A percentile compares a stretch with the other conserved stretches of the same genome.
Evolutionary conservation across 345 rosid species (phyloP).

Genomic region (Eucalyptus brandiana): DNA sequence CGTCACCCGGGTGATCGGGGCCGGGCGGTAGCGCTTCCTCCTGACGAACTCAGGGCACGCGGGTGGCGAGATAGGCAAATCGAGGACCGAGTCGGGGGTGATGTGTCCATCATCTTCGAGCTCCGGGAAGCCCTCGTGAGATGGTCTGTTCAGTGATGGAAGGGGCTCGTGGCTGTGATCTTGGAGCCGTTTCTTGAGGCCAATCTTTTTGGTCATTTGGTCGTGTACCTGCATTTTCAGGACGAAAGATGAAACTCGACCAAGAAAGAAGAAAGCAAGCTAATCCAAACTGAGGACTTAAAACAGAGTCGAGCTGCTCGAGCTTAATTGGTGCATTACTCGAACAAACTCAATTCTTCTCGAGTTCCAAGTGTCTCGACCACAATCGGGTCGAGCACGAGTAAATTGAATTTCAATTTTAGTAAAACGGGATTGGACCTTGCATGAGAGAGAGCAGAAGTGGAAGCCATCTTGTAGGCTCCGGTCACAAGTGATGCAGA

Average conservation of each 20-base stretch:
- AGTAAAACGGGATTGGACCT: constrained; percentile 19
- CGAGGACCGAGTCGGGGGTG: neutral
- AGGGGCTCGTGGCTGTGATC: neutral
- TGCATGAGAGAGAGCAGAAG: constrained; percentile 88
- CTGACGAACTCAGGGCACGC: neutral
- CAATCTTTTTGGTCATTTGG: neutral
- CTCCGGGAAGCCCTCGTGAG: neutral
- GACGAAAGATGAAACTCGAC: neutral
- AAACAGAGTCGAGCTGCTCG: neutral
- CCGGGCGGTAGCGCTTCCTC: constrained; percentile 6
- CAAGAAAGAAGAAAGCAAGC: neutral
- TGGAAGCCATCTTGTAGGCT: constrained; percentile 54
- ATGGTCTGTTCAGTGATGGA: neutral
- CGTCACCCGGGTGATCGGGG: constrained; percentile 3
- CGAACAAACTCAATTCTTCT: neutral
- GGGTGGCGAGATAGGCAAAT: neutral
- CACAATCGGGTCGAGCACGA: neutral
- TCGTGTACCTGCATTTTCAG: neutral
- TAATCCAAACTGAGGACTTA: neutral
- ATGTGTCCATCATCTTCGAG: neutral
- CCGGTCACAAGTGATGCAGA: constrained; percentile 61
- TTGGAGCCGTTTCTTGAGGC: neutral
- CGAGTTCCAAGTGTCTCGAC: neutral
- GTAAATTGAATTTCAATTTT: neutral
- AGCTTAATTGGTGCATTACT: neutral